A percentile compares a stretch with the other conserved stretches of the same genome.
phyloP scores from a whole-genome alignment of 768 basidiomycete genomes.

The Rhodocollybia butyracea region DNA sequence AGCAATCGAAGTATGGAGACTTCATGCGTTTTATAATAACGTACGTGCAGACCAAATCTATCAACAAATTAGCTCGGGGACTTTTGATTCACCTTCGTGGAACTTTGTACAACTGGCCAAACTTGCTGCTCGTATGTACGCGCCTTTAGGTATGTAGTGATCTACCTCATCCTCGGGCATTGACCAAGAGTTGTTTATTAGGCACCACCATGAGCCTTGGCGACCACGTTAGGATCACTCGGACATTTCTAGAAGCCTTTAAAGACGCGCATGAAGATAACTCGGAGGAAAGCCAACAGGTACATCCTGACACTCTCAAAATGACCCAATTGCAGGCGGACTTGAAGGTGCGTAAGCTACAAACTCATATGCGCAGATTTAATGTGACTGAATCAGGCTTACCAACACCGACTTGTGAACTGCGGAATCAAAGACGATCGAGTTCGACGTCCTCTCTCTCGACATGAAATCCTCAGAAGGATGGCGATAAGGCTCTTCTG shows the following conservation, averaged over 20 bases:
- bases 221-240: conserved; percentile 74
- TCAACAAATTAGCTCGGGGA: conserved; percentile 69
- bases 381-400: conserved; percentile 38
- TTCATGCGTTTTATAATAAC: background rate
- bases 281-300: conserved; percentile 15
- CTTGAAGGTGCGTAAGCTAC: conserved; percentile 48
- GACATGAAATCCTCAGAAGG: conserved; percentile 55
- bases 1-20: conserved; percentile 16
- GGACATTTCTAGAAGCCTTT: conserved; percentile 76
- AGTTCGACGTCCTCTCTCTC: conserved; percentile 60
- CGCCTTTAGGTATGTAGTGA: conserved; percentile 46
- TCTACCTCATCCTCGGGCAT: conserved; percentile 35
- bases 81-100: conserved; percentile 86
- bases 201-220: conserved; percentile 78
- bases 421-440: conserved; percentile 86
- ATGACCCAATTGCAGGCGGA: conserved; percentile 41
- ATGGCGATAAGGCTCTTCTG: conserved; percentile 64
- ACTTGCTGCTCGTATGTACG: conserved; percentile 77
- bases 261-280: conserved; percentile 37
- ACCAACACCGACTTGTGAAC: conserved; percentile 67
- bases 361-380: background rate
- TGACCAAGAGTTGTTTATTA: conserved; percentile 80
- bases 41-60: conserved; percentile 57
- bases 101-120: conserved; percentile 71
- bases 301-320: conserved; percentile 22